Percentiles rank a stretch among this genome's conserved stretches.
phyloP scores from a whole-genome alignment of 805 yeast species.

The Groenewaldozyma tartarivorans region DNA sequence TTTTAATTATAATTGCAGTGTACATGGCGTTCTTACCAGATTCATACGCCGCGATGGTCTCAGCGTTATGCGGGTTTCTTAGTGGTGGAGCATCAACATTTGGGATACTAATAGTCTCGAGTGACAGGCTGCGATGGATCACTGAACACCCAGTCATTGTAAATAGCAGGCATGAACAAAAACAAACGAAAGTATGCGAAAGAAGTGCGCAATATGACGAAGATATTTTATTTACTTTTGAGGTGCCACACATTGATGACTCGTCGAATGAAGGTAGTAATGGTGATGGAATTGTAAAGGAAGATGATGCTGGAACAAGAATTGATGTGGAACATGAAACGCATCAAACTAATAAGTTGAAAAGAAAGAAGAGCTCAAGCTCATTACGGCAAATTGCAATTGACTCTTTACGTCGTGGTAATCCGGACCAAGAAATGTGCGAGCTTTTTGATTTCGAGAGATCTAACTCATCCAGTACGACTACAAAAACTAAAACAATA shows the following conservation, averaged over 20 bases:
- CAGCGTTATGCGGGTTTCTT: neutral
- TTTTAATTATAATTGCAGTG: neutral
- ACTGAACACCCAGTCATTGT: neutral
- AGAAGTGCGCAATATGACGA: too few relatives aligned
- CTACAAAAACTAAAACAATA: too few relatives aligned
- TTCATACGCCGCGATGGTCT: neutral
- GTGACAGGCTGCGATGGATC: neutral
- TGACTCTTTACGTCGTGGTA: too few relatives aligned
- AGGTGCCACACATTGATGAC: too few relatives aligned
- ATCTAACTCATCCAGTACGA: too few relatives aligned
- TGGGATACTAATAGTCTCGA: neutral
- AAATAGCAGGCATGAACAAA: too few relatives aligned
- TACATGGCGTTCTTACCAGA: neutral
- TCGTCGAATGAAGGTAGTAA: too few relatives aligned
- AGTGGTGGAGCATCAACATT: neutral
- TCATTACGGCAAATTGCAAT: constrained; percentile 1
- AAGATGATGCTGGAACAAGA: neutral
- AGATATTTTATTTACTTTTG: too few relatives aligned
- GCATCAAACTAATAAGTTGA: neutral
- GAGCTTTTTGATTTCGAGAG: too few relatives aligned
- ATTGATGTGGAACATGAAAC: neutral
- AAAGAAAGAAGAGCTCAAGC: neutral
- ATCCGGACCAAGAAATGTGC: too few relatives aligned
- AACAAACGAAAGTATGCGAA: too few relatives aligned
- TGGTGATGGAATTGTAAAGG: neutral